Evolutionary conservation across 305 asterid species (phyloP).

Genomic region (Salvia sclarea): DNA sequence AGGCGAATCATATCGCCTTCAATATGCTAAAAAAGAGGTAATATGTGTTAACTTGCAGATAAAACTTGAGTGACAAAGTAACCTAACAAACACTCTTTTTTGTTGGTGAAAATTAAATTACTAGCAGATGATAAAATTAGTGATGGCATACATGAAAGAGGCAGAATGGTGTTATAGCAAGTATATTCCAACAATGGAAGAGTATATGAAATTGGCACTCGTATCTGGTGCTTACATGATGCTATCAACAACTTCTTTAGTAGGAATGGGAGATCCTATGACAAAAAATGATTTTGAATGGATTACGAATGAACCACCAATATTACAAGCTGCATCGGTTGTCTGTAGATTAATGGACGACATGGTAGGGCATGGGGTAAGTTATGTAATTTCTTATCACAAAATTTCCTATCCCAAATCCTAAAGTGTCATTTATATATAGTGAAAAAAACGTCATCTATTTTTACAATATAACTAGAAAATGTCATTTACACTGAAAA

Average conservation of each 20-base stretch:
- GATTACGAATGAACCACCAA: conserved; percentile 33
- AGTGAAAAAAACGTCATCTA: too few relatives aligned
- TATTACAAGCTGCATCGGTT: conserved; percentile 29
- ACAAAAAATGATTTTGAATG: conserved; percentile 31
- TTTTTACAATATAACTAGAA: too few relatives aligned
- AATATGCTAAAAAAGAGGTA: conserved; percentile 48
- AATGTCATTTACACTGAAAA: too few relatives aligned
- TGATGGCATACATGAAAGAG: conserved; percentile 34
- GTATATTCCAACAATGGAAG: conserved; percentile 39
- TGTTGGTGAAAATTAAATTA: too few relatives aligned
- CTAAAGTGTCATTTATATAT: too few relatives aligned
- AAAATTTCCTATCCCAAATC: too few relatives aligned
- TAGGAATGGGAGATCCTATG: conserved; percentile 37
- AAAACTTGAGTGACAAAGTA: too few relatives aligned
- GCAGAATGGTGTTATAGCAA: conserved; percentile 39
- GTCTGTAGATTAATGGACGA: conserved; percentile 45
- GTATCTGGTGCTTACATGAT: conserved; percentile 25
- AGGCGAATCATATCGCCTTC: conserved; percentile 25
- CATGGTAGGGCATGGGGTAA: conserved; percentile 40
- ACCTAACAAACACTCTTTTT: too few relatives aligned
- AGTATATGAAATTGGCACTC: conserved; percentile 39
- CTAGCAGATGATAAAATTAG: conserved; percentile 42
- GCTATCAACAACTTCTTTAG: conserved; percentile 35
- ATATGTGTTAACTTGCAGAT: too few relatives aligned
- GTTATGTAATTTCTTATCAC: too few relatives aligned